These are phyloP conservation scores for Microcos paniculata DNA, from an alignment of 345 rosid genomes.

Conservation along the genomic window DNA sequence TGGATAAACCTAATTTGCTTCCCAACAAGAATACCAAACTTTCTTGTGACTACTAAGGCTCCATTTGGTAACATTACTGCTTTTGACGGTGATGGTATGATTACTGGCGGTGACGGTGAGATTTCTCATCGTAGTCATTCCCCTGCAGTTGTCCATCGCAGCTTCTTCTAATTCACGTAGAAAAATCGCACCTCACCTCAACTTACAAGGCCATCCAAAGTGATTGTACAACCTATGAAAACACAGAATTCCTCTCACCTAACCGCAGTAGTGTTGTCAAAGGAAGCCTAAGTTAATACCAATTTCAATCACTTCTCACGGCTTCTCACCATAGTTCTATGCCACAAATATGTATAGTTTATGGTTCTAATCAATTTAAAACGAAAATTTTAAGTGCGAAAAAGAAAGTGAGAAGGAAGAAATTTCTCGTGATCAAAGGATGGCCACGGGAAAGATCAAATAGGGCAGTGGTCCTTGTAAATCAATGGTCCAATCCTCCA, in stretches of 20 bases:
- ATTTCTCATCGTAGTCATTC: too few relatives aligned
- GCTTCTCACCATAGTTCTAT: neutral
- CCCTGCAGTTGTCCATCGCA: too few relatives aligned
- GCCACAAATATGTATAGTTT: neutral
- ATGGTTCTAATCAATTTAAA: neutral
- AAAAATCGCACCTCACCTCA: too few relatives aligned
- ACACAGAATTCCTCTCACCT: too few relatives aligned
- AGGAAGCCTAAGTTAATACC: too few relatives aligned
- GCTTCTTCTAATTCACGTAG: too few relatives aligned
- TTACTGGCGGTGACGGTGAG: too few relatives aligned
- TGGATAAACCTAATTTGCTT: neutral
- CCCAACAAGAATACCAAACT: neutral
- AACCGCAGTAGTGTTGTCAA: too few relatives aligned
- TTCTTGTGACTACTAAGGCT: constrained; percentile 24
- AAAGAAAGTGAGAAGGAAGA: neutral
- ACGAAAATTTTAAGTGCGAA: neutral
- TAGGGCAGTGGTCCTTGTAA: constrained; percentile 25
- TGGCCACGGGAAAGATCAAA: constrained; percentile 10
- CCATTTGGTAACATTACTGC: too few relatives aligned
- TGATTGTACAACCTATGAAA: too few relatives aligned
- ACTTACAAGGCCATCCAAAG: too few relatives aligned
- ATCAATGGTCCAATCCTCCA: constrained; percentile 23
- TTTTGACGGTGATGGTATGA: too few relatives aligned
- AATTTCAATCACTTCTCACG: neutral
- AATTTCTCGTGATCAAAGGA: constrained; percentile 16